Evolutionary conservation across 2,329 filamentous ascomycete species (phyloP), one percentile per base, ranked within the genome.

Genomic region (Fusarium sp.): DNA sequence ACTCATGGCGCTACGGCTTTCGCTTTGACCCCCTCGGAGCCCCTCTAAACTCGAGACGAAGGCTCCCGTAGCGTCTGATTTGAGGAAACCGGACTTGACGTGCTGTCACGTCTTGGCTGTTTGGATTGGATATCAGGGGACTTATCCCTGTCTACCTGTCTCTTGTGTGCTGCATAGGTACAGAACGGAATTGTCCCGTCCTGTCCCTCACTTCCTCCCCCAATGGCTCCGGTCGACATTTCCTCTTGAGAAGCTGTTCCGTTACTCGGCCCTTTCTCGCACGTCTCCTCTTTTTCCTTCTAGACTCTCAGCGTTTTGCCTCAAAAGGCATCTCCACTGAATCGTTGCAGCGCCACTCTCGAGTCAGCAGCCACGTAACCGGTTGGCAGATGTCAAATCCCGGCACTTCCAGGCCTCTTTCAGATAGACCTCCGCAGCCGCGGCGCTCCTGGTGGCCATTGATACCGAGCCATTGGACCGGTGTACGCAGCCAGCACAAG

Each of bases 391-490:
- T 41, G 12, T 25, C 36, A 52, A 26, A 40, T 42, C 7, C 36
- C 46, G 38, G 51, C 9, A 52, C 10, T 36, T 42, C 31, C 10
- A 36, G 36, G 51, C 36, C 51, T 38, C 24, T 36, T 42, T 12
- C 22, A 36, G 45, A 26, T 3, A 10, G 12, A 25, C 6, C 29
- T 54, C 51, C 45, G 45, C 5, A 9, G 22, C 44, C 22, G 34
- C 19, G 24, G 28, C 31, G 6, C 31, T 51, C 19, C 25, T 24
- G 36, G 51, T 31, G 5, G 31, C 51, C 25, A 36, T 25, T 13
- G 22, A 12, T 13, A 19, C 36, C 36, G 40, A 28, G 45, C 36
- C 51, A 51, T 19, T 19, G 15, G n/a, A 19, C 6, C 25, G 24
- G 51, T 6, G 31, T 32, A 32, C 31, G 31, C 11, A 32, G 31